Conservation (phyloP, 2,329 filamentous ascomycete genomes). For the Cryphonectria japonica region DNA sequence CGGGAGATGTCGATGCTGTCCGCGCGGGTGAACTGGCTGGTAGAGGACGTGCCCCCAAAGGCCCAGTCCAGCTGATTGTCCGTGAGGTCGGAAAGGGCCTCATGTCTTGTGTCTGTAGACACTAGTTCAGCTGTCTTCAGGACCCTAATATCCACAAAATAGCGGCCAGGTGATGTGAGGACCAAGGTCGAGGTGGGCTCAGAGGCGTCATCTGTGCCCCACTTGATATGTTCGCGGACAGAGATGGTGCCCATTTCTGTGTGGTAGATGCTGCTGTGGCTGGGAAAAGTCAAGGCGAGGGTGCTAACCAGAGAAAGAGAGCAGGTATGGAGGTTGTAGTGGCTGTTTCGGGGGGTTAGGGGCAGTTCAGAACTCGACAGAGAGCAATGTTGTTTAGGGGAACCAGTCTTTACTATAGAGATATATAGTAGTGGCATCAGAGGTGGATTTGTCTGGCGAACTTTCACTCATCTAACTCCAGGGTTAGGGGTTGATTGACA, state of each 20-base stretch:
- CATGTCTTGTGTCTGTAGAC: background rate
- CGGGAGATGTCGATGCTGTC: constrained; percentile 37
- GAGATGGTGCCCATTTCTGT: constrained; percentile 56
- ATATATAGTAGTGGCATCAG: background rate
- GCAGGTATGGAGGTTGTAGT: no score
- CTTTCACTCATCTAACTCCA: background rate
- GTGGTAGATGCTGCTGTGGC: no score
- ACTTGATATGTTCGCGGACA: constrained; percentile 61
- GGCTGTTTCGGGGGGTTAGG: no score
- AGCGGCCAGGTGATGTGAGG: constrained; percentile 59
- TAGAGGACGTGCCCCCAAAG: constrained; percentile 60
- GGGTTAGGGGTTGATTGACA: background rate
- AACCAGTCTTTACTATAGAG: background rate
- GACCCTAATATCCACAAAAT: constrained; percentile 67
- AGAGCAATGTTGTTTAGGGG: background rate
- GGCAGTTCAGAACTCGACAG: background rate
- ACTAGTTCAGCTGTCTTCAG: constrained; percentile 32
- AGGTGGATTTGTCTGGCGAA: background rate
- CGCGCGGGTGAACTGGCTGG: constrained; percentile 36
- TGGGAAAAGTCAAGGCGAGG: background rate
- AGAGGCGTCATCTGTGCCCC: constrained; percentile 53
- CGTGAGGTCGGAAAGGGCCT: constrained; percentile 2
- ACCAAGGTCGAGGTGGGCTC: constrained; percentile 70
- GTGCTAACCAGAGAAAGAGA: background rate
- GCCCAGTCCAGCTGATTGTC: constrained; percentile 62